Percentiles rank a stretch among this genome's conserved stretches.
Evolutionary conservation across 768 basidiomycete species (phyloP).

Genomic region (Lentinula lateritia): DNA sequence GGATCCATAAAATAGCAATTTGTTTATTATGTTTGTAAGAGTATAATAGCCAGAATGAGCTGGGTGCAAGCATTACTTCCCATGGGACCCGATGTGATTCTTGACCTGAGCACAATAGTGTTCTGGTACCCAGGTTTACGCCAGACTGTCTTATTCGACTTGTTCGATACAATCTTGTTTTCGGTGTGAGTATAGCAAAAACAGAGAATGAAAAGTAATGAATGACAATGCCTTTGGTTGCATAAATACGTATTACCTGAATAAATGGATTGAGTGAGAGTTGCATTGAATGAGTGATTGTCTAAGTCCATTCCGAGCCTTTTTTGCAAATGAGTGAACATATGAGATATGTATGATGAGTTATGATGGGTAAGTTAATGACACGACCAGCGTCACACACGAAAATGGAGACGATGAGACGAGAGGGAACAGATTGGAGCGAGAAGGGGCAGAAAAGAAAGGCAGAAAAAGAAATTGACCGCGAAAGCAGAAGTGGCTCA

Average conservation of each 20-base stretch:
- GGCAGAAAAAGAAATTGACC: not conserved
- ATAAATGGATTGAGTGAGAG: not conserved
- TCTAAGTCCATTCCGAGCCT: not conserved
- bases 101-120: too few species aligned
- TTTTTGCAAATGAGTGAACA: constrained; percentile 2
- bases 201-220: not conserved
- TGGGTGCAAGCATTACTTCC: too few species aligned
- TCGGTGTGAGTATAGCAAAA: too few species aligned
- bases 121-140: too few species aligned
- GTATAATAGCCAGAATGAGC: too few species aligned
- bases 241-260: not conserved
- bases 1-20: not conserved
- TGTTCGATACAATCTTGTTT: too few species aligned
- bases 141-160: too few species aligned
- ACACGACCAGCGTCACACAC: constrained; percentile 9
- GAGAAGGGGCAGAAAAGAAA: not conserved
- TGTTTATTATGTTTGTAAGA: not conserved
- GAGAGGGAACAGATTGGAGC: not conserved
- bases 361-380: not conserved
- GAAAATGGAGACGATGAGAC: not conserved
- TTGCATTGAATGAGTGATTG: not conserved
- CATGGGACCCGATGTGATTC: too few species aligned
- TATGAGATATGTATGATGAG: not conserved
- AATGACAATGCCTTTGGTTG: not conserved
- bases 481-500: not conserved